These are phyloP conservation scores for Claviceps pazoutovae DNA, from an alignment of 2,329 filamentous ascomycete genomes.

Conservation along the genomic window DNA sequence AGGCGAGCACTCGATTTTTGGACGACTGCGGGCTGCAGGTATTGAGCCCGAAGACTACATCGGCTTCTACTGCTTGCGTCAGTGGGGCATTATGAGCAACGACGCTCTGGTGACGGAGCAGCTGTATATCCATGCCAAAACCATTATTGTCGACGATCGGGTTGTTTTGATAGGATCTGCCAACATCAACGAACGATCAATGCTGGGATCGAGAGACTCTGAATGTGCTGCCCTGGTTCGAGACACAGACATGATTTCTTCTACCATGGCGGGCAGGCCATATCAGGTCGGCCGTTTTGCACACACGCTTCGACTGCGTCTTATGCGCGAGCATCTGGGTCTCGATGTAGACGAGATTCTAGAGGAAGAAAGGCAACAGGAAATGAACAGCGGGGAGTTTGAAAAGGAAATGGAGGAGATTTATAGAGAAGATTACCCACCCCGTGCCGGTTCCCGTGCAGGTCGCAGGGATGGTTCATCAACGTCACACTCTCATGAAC, in stretches of 20 bases:
- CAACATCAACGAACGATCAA: slow-evolving; percentile 96
- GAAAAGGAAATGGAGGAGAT: slow-evolving; percentile 48
- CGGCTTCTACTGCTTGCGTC: slow-evolving; percentile 79
- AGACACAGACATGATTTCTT: slow-evolving; percentile 85
- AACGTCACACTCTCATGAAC: slow-evolving; percentile 35
- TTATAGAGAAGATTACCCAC: slow-evolving; percentile 32
- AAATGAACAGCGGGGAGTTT: slow-evolving; percentile 45
- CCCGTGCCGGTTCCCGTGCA: not conserved
- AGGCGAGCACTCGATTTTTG: slow-evolving; percentile 84
- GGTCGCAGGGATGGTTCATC: slow-evolving; percentile 29
- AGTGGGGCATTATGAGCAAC: slow-evolving; percentile 84
- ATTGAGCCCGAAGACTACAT: slow-evolving; percentile 95
- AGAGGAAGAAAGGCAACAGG: slow-evolving; percentile 59
- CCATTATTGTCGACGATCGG: slow-evolving; percentile 89
- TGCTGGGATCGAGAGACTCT: slow-evolving; percentile 84
- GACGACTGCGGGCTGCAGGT: slow-evolving; percentile 59
- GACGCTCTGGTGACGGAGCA: slow-evolving; percentile 85
- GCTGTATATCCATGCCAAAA: slow-evolving; percentile 95
- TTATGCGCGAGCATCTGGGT: slow-evolving; percentile 96
- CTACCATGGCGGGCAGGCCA: slow-evolving; percentile 77
- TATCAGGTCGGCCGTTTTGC: slow-evolving; percentile 88
- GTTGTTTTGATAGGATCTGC: slow-evolving; percentile 90
- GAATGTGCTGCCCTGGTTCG: slow-evolving; percentile 82
- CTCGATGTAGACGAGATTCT: slow-evolving; percentile 84
- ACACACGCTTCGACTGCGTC: slow-evolving; percentile 77